Evolutionary conservation across 2,329 filamentous ascomycete species (phyloP).

Genomic region (Talaromyces rugulosus): DNA sequence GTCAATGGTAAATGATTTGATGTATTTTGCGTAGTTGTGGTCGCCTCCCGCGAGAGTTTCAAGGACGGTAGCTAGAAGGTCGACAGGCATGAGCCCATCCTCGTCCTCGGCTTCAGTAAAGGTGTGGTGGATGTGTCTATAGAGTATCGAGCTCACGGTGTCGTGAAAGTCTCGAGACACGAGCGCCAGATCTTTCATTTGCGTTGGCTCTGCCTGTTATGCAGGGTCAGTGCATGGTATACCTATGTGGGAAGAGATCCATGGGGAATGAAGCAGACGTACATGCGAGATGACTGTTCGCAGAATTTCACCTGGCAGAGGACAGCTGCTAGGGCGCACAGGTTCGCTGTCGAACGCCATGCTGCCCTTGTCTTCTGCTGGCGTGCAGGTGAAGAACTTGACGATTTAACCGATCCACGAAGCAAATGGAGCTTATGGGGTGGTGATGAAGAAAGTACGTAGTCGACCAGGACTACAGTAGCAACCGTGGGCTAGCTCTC

Average conservation of each 20-base stretch:
- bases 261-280: conserved; percentile 26
- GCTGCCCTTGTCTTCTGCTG: background rate
- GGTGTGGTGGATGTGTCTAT: conserved; percentile 57
- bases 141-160: conserved; percentile 55
- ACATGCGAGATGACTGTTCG: conserved; percentile 28
- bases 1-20: conserved; percentile 55
- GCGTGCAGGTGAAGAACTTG: background rate
- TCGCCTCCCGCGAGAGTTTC: conserved; percentile 61
- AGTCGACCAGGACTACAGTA: background rate
- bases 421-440: background rate
- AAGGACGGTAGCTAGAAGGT: conserved; percentile 55
- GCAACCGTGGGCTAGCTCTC: no score
- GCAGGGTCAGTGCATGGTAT: conserved; percentile 37
- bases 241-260: background rate
- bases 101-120: conserved; percentile 59
- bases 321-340: background rate
- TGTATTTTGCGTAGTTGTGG: conserved; percentile 58
- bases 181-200: conserved; percentile 47
- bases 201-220: conserved; percentile 25
- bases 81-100: conserved; percentile 51
- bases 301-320: conserved; percentile 27
- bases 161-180: conserved; percentile 57
- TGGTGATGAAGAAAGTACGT: background rate
- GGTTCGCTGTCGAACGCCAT: background rate
- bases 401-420: background rate